These are phyloP conservation scores for Leishmania martiniquensis DNA, from an alignment of 208 protist genomes.

Conservation along the genomic window DNA sequence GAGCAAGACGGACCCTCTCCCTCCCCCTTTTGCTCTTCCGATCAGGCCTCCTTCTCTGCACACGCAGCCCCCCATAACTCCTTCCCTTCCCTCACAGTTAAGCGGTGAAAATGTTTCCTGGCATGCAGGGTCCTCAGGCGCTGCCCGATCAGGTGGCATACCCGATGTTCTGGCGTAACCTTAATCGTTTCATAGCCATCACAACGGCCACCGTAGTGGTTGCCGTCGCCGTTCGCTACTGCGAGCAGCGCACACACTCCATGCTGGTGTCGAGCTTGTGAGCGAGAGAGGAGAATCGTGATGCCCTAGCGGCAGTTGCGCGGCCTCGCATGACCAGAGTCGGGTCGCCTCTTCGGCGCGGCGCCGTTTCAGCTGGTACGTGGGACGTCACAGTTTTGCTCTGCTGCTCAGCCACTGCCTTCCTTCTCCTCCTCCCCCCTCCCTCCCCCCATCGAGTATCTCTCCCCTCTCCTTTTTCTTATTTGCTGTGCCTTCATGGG, in stretches of 20 bases:
- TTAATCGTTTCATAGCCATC: slow-evolving; percentile 69
- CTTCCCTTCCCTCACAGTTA: background rate
- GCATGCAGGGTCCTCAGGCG: slow-evolving; percentile 71
- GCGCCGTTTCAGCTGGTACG: background rate
- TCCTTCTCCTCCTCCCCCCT: too few relatives aligned
- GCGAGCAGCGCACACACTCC: slow-evolving; percentile 61
- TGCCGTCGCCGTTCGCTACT: slow-evolving; percentile 62
- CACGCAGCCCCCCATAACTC: background rate
- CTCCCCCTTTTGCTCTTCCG: background rate
- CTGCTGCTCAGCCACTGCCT: too few relatives aligned
- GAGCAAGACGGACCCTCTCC: background rate
- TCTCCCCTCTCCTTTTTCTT: background rate
- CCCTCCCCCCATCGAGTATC: too few relatives aligned
- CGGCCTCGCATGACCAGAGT: background rate
- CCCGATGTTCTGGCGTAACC: slow-evolving; percentile 73
- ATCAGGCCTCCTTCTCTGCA: too few relatives aligned
- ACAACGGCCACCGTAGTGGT: slow-evolving; percentile 49
- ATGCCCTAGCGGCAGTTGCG: background rate
- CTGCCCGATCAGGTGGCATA: slow-evolving; percentile 72
- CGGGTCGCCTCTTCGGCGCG: too few relatives aligned
- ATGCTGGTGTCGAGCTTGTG: slow-evolving; percentile 63
- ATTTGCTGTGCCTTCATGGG: background rate
- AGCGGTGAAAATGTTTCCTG: slow-evolving; percentile 64
- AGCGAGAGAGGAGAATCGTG: slow-evolving; percentile 5
- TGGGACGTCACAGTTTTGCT: background rate